Conservation (phyloP, 805 yeast species). For the Lachancea nothofagi region DNA sequence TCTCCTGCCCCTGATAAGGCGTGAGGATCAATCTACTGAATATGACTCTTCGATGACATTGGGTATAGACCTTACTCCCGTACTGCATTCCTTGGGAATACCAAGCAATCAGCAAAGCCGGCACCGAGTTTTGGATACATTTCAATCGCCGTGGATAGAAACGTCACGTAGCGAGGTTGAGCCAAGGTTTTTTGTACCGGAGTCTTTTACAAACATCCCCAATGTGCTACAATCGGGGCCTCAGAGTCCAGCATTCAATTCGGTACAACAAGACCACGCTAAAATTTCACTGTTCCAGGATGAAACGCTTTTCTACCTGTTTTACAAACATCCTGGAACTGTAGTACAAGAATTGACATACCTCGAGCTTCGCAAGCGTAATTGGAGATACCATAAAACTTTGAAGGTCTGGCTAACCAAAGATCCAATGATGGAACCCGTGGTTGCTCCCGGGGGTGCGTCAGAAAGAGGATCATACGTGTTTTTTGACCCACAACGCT, state of each 20-base stretch:
- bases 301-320: slow-evolving; percentile 88
- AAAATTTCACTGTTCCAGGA: slow-evolving; percentile 67
- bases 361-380: slow-evolving; percentile 80
- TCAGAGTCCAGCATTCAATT: slow-evolving; percentile 31
- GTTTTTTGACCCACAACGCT: slow-evolving; percentile 89
- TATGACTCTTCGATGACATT: slow-evolving; percentile 32
- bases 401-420: slow-evolving; percentile 95
- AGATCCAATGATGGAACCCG: slow-evolving; percentile 84
- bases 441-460: slow-evolving; percentile 61
- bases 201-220: slow-evolving; percentile 39
- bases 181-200: slow-evolving; percentile 69
- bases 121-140: slow-evolving; percentile 39
- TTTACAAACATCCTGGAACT: slow-evolving; percentile 90
- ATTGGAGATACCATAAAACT: slow-evolving; percentile 96
- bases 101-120: slow-evolving; percentile 12
- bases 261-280: slow-evolving; percentile 35
- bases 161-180: slow-evolving; percentile 86
- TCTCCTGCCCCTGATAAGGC: slow-evolving; percentile 29
- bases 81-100: slow-evolving; percentile 32
- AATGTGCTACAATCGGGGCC: slow-evolving; percentile 27
- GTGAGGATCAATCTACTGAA: slow-evolving; percentile 20
- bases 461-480: slow-evolving; percentile 91
- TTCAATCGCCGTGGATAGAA: slow-evolving; percentile 94
- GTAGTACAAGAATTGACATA: slow-evolving; percentile 91
- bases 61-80: slow-evolving; percentile 32